Evolutionary conservation across 192 early-diverging fungal genomes (phyloP).

Genomic region (Linnemannia exigua): DNA sequence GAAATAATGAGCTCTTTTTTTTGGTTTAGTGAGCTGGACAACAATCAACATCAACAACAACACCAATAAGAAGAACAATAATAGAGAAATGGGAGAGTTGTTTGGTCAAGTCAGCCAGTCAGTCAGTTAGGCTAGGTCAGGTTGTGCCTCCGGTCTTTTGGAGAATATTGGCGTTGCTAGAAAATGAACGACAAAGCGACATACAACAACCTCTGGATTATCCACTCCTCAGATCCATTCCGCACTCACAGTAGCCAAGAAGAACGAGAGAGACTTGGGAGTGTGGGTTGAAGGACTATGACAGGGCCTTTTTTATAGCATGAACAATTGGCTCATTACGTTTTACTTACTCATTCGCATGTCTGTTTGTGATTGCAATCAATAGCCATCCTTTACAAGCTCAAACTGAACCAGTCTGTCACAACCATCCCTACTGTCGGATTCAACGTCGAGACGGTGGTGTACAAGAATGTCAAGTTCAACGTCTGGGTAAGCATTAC

Average conservation of each 20-base stretch:
- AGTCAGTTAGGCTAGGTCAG: neutral
- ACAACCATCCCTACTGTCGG: constrained; percentile 99
- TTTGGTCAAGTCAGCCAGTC: neutral
- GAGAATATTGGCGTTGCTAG: neutral
- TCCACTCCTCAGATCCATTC: neutral
- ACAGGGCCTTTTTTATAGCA: neutral
- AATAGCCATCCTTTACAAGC: constrained; percentile 95
- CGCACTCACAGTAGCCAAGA: neutral
- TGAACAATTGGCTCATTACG: neutral
- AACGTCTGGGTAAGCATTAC: constrained; percentile 75
- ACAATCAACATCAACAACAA: neutral
- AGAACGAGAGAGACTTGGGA: neutral
- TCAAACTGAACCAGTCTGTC: constrained; percentile 98
- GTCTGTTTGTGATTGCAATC: neutral
- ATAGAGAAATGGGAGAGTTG: neutral
- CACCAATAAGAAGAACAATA: neutral
- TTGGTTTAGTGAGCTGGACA: constrained; percentile 2
- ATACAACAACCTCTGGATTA: neutral
- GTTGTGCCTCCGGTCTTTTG: neutral
- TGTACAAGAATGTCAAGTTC: constrained; percentile 89
- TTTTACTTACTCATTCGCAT: neutral
- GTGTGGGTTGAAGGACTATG: neutral
- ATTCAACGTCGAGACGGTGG: constrained; percentile 90
- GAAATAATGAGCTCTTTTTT: constrained; percentile 6
- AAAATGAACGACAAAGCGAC: neutral